These are phyloP conservation scores for Chamaecyparis obtusa DNA, from an alignment of 75 land plant genomes.

Conservation along the genomic window DNA sequence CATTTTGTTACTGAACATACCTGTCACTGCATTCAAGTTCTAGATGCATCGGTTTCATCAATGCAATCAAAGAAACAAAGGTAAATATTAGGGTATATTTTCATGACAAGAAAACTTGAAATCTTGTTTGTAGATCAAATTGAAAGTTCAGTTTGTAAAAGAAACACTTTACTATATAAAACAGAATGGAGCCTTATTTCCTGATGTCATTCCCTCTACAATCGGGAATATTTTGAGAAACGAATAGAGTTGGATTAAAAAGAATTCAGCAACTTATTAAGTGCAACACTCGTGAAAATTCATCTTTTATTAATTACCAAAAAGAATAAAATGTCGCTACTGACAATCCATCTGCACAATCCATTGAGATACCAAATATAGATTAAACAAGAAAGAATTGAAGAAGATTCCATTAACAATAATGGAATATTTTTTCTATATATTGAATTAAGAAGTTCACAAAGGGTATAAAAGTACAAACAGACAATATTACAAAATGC, in stretches of 20 bases:
- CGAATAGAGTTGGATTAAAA: neutral
- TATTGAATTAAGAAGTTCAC: too few species aligned
- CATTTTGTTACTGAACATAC: slow-evolving; percentile 88
- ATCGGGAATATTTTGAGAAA: neutral
- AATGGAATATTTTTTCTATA: neutral
- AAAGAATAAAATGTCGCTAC: neutral
- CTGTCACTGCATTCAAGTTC: slow-evolving; percentile 91
- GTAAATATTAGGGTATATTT: neutral
- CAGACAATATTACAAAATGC: too few species aligned
- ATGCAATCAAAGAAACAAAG: neutral
- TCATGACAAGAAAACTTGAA: neutral
- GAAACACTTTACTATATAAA: neutral
- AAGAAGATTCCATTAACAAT: neutral
- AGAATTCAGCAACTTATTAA: neutral
- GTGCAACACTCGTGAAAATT: neutral
- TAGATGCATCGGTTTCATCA: slow-evolving; percentile 35
- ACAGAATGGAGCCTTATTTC: neutral
- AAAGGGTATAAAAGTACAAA: too few species aligned
- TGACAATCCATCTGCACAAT: neutral
- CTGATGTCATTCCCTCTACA: neutral
- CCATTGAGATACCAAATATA: neutral
- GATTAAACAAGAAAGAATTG: neutral
- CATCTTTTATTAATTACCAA: neutral
- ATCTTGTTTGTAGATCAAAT: slow-evolving; percentile 7
- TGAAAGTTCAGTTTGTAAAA: neutral